Conservation (phyloP, 2,329 filamentous ascomycete species). For the Cyphellophora europaea region DNA sequence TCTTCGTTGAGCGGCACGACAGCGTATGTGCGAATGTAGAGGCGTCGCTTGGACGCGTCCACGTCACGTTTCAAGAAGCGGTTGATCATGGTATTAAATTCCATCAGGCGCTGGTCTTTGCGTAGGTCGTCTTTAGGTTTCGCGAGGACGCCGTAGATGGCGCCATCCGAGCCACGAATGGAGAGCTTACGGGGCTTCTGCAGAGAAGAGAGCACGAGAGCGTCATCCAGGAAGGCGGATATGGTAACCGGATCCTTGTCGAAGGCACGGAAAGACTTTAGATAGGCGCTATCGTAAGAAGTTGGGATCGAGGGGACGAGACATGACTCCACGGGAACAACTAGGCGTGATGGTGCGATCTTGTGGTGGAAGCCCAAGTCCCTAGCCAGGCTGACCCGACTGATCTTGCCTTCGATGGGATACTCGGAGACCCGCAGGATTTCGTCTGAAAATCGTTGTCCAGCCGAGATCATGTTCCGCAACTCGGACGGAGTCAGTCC, state of each 20-base stretch:
- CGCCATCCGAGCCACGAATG: conserved; percentile 80
- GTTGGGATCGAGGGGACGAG: conserved; percentile 72
- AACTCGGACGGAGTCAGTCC: conserved; percentile 45
- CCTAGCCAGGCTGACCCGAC: conserved; percentile 64
- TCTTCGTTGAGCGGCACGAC: conserved; percentile 96
- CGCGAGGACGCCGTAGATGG: conserved; percentile 79
- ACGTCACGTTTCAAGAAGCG: conserved; percentile 83
- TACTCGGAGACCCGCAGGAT: conserved; percentile 72
- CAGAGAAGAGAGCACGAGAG: conserved; percentile 79
- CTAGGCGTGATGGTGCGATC: conserved; percentile 69
- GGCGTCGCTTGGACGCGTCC: conserved; percentile 76
- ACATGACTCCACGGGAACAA: conserved; percentile 79
- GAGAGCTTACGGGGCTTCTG: conserved; percentile 87
- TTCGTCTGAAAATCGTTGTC: conserved; percentile 75
- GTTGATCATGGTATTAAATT: conserved; percentile 98
- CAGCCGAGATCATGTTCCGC: conserved; percentile 61
- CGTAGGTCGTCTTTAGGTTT: conserved; percentile 97
- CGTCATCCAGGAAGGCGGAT: conserved; percentile 69
- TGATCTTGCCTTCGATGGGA: conserved; percentile 60
- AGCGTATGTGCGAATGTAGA: conserved; percentile 95
- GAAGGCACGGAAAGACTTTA: conserved; percentile 73
- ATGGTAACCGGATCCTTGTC: conserved; percentile 80
- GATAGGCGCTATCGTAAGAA: conserved; percentile 57
- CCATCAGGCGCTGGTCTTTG: conserved; percentile 97
- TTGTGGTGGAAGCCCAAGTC: conserved; percentile 80